A percentile compares a stretch with the other conserved stretches of the same genome.
These are phyloP conservation scores for Lojkania enalia DNA, from an alignment of 2,329 filamentous ascomycete species.

Conservation along the genomic window DNA sequence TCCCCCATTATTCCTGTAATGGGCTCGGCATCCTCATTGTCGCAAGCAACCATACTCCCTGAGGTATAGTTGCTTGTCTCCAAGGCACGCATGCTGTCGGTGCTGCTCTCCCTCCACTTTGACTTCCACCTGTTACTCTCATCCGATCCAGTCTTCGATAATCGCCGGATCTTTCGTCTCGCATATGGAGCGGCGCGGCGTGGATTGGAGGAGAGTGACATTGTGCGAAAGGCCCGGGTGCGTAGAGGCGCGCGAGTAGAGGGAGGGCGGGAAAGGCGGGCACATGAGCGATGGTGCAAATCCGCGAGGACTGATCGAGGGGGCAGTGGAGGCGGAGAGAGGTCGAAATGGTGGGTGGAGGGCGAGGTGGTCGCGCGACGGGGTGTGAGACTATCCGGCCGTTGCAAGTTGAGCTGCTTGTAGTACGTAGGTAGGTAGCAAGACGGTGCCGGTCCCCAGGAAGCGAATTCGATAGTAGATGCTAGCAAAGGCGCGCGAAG, in stretches of 20 bases:
- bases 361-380: conserved; percentile 5
- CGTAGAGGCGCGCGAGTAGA: conserved; percentile 41
- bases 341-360: conserved; percentile 5
- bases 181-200: conserved; percentile 37
- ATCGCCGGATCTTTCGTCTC: conserved; percentile 40
- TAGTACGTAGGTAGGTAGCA: too few species aligned
- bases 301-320: conserved; percentile 27
- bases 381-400: neutral
- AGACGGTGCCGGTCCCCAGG: too few species aligned
- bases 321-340: conserved; percentile 11
- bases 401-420: neutral
- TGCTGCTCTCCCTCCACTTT: conserved; percentile 11
- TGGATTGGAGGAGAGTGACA: conserved; percentile 38
- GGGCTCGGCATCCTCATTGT: conserved; percentile 29
- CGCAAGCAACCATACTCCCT: conserved; percentile 22
- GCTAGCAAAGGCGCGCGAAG: too few species aligned
- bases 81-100: conserved; percentile 11
- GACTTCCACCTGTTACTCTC: conserved; percentile 20
- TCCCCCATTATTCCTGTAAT: conserved; percentile 28
- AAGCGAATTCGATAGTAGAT: too few species aligned
- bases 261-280: conserved; percentile 36
- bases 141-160: conserved; percentile 41
- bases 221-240: conserved; percentile 34
- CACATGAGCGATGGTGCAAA: conserved; percentile 41
- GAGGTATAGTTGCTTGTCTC: conserved; percentile 19